These are phyloP conservation scores for Haematococcus sp. DNA, from an alignment of 139 green algal genomes.

Conservation along the genomic window DNA sequence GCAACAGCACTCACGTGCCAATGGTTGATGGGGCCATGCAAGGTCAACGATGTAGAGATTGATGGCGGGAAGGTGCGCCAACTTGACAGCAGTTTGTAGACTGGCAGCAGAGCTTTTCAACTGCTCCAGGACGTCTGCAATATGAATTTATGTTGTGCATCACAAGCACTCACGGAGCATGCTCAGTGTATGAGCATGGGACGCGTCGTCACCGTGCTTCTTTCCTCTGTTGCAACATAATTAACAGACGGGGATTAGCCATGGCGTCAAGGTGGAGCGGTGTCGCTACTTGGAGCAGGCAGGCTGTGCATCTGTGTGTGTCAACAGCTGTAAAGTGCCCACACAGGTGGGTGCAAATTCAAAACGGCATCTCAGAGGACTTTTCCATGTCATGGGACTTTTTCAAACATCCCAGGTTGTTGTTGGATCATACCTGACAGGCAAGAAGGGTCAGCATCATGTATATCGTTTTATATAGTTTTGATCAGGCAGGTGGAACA, in stretches of 20 bases:
- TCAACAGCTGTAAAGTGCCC: constrained; percentile 90
- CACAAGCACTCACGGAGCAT: not conserved
- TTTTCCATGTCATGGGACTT: too few relatives aligned
- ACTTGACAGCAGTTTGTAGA: not conserved
- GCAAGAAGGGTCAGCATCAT: too few relatives aligned
- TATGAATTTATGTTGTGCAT: too few relatives aligned
- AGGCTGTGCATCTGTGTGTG: constrained; percentile 78
- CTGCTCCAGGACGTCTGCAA: too few relatives aligned
- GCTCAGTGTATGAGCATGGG: not conserved
- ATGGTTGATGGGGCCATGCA: constrained; percentile 88
- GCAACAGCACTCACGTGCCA: constrained; percentile 81
- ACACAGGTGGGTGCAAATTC: constrained; percentile 70
- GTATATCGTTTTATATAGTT: too few relatives aligned
- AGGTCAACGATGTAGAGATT: constrained; percentile 83
- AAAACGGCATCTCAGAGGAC: too few relatives aligned
- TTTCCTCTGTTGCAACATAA: not conserved
- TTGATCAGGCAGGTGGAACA: too few relatives aligned
- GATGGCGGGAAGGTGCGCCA: constrained; percentile 48
- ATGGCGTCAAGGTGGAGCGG: constrained; percentile 78
- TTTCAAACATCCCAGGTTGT: too few relatives aligned
- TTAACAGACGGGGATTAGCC: constrained; percentile 17
- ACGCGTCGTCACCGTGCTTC: too few relatives aligned
- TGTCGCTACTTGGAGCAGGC: constrained; percentile 88
- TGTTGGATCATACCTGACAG: too few relatives aligned
- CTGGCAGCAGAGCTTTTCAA: too few relatives aligned